These are phyloP conservation scores for Onygena corvina DNA, from an alignment of 2,329 filamentous ascomycete species.

Conservation along the genomic window DNA sequence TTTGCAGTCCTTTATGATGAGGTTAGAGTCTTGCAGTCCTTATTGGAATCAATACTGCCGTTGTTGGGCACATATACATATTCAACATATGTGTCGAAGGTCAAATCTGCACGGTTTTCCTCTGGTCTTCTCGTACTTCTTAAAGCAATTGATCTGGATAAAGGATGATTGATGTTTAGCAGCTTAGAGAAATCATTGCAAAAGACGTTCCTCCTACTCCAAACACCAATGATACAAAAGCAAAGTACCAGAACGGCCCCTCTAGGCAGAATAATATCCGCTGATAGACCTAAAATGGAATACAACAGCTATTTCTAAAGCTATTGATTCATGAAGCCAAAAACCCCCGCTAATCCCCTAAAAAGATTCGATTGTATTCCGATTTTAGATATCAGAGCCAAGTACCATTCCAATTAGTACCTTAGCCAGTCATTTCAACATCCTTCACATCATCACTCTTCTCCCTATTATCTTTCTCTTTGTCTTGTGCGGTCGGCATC, in stretches of 20 bases:
- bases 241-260: background rate
- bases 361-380: background rate
- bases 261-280: background rate
- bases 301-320: background rate
- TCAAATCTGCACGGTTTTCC: background rate
- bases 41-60: background rate
- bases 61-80: background rate
- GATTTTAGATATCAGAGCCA: conserved; percentile 4
- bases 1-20: too few relatives aligned
- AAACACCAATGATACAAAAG: too few relatives aligned
- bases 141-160: background rate
- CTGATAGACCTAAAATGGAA: background rate
- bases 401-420: conserved; percentile 7
- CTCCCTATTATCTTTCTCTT: background rate
- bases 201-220: background rate
- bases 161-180: background rate
- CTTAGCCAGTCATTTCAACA: conserved; percentile 5
- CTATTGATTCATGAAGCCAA: background rate
- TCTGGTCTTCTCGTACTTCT: background rate
- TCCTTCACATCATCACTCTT: conserved; percentile 7
- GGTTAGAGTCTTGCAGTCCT: too few relatives aligned
- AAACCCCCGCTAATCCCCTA: background rate
- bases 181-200: background rate
- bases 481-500: background rate
- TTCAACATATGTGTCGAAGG: background rate